phyloP scores from a whole-genome alignment of 768 basidiomycete genomes.

The Suillus fuscotomentosus region DNA sequence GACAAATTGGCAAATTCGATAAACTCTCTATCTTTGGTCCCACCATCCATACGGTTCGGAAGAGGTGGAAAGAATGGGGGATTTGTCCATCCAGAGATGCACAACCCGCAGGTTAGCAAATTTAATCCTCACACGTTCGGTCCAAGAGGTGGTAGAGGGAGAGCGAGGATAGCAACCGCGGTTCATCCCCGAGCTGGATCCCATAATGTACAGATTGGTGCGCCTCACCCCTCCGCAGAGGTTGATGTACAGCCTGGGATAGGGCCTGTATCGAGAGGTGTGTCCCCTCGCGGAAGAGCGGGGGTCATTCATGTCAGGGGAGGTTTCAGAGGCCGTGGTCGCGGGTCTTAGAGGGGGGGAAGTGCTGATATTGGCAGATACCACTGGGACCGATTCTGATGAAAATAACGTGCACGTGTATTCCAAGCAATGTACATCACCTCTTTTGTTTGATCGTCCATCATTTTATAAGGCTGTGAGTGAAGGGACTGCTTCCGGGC shows the following conservation, averaged over 20 bases:
- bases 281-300: conserved; percentile 16
- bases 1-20: conserved; percentile 51
- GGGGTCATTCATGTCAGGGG: conserved; percentile 9
- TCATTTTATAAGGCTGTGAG: background rate
- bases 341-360: conserved; percentile 11
- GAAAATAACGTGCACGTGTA: conserved; percentile 2
- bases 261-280: conserved; percentile 12
- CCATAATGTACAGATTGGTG: conserved; percentile 9
- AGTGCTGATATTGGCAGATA: background rate
- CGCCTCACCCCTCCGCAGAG: background rate
- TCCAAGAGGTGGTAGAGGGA: conserved; percentile 28
- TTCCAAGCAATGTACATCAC: conserved; percentile 2
- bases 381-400: background rate
- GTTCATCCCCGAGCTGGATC: conserved; percentile 16
- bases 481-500: background rate
- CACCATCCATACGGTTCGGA: conserved; percentile 69
- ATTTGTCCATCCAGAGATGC: conserved; percentile 38
- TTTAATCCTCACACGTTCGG: conserved; percentile 22
- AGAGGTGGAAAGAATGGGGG: conserved; percentile 62
- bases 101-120: conserved; percentile 29
- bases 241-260: conserved; percentile 1
- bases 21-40: conserved; percentile 57
- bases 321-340: conserved; percentile 9
- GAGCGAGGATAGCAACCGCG: conserved; percentile 24
- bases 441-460: background rate